Percentiles rank a stretch among this genome's conserved stretches.
Conservation (phyloP, 305 asterid genomes). For the Fraxinus angustifolia region DNA sequence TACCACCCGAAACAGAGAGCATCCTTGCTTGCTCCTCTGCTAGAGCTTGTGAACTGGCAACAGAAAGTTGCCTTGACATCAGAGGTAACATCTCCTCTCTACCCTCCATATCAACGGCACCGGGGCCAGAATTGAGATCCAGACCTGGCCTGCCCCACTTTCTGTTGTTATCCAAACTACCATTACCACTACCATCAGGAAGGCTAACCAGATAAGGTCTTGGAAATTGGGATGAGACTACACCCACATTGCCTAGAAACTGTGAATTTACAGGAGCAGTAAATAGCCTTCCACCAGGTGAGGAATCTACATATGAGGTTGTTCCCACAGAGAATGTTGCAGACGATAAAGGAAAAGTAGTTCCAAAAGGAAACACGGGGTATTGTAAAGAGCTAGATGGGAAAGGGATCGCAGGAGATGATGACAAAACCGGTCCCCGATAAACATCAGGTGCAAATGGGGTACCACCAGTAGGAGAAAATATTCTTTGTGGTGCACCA, state of each 20-base stretch:
- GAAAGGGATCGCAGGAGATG: conserved; percentile 53
- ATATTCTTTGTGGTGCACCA: conserved; percentile 39
- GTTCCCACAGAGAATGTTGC: conserved; percentile 43
- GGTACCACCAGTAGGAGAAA: conserved; percentile 33
- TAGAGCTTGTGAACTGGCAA: conserved; percentile 33
- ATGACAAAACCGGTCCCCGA: conserved; percentile 50
- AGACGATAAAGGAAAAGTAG: conserved; percentile 44
- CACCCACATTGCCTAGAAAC: conserved; percentile 40
- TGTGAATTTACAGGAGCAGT: conserved; percentile 39
- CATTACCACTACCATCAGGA: conserved; percentile 32
- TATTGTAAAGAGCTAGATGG: conserved; percentile 44
- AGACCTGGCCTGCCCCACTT: conserved; percentile 48
- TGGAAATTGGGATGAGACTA: conserved; percentile 42
- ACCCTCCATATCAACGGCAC: conserved; percentile 37
- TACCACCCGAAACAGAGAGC: conserved; percentile 38
- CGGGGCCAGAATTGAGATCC: conserved; percentile 60
- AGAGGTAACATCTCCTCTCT: conserved; percentile 35
- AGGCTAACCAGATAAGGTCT: conserved; percentile 44
- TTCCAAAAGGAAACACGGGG: conserved; percentile 46
- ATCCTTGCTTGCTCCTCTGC: conserved; percentile 46
- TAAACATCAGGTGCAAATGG: conserved; percentile 41
- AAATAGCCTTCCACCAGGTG: conserved; percentile 44
- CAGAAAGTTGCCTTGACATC: conserved; percentile 33
- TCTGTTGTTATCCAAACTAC: conserved; percentile 36
- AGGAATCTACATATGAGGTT: conserved; percentile 39